These are phyloP conservation scores for Artemisia argyi DNA, from an alignment of 129 eudicot genomes.

Conservation along the genomic window DNA sequence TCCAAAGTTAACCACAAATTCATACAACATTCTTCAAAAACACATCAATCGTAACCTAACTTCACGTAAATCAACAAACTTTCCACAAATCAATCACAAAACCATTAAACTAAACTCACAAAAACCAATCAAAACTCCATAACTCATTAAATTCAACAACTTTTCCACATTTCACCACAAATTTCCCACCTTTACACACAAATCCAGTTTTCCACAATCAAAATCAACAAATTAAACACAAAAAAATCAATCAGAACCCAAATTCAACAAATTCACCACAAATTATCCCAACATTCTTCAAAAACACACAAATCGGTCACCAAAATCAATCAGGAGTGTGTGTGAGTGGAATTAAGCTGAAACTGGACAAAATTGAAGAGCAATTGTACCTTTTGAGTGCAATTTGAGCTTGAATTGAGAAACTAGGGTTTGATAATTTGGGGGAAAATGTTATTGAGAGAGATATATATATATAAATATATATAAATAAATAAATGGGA, in stretches of 20 bases:
- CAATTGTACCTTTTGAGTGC: constrained; percentile 28
- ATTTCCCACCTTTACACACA: no score
- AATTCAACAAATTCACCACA: neutral
- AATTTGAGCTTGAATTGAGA: constrained; percentile 19
- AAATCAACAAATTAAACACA: neutral
- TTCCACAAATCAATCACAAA: neutral
- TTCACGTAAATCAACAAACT: neutral
- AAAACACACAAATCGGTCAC: constrained; percentile 23
- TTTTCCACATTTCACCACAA: no score
- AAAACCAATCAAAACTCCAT: neutral
- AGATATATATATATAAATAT: no score
- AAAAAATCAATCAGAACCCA: no score
- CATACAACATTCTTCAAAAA: neutral
- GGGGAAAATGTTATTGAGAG: neutral
- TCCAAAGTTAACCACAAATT: neutral
- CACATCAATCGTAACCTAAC: constrained; percentile 14
- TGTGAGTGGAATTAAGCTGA: constrained; percentile 15
- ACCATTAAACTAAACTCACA: neutral
- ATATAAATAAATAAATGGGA: neutral
- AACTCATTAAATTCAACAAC: no score
- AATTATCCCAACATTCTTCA: constrained; percentile 11
- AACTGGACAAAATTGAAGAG: neutral
- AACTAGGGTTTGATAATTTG: constrained; percentile 34
- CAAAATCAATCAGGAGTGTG: constrained; percentile 19
- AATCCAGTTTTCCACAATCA: no score